Evolutionary conservation across 352 stramenopile genomes (phyloP), one percentile per base, ranked within the genome.

Genomic region (Phytophthora idaei): DNA sequence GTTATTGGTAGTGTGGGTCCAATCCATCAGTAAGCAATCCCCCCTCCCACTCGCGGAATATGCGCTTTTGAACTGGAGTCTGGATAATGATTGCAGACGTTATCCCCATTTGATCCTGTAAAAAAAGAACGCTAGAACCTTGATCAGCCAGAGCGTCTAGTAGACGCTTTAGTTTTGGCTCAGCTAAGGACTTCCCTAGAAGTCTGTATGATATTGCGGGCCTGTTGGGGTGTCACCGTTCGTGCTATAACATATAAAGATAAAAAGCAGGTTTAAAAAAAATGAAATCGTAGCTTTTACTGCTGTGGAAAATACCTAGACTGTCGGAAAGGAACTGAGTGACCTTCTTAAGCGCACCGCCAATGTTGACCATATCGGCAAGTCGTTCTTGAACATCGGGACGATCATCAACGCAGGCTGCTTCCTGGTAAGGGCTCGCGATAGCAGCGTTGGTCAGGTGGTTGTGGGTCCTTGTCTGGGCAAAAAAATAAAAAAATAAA

Each of bases 51-150:
- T 52, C 15, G 1, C 2, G 7, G 50, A 53, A 53, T 21, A 17
- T n/a, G 1, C 8, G n/a, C 17, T 50, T 59, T 27, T 52, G 39
- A 34, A 27, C 14, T 1, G 27, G 3, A 0, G 57, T 57, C 17
- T 42, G 36, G n/a, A 17, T 42, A 42, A 51, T 11, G 3, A 51
- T 51, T 10, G 46, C 45, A 21, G 54, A 57, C 7, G 34, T 57
- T 5, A 64, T 49, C 25, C 47, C 36, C 46, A 64, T 34, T 28
- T 64, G 36, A 28, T 64, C 47, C 27, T 64, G 44, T 5, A 49
- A 14, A 32, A 49, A 2, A 8, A 49, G 44, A 31, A 49, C 44
- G 44, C 36, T 42, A 12, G 36, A 42, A n/a, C 8, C 36, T 42
- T 42, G 36, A 10, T 42, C 36, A 3, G 36, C 36, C n/a, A 42